These are phyloP conservation scores for Neonectria neomacrospora DNA, from an alignment of 2,329 filamentous ascomycete species.

Conservation along the genomic window DNA sequence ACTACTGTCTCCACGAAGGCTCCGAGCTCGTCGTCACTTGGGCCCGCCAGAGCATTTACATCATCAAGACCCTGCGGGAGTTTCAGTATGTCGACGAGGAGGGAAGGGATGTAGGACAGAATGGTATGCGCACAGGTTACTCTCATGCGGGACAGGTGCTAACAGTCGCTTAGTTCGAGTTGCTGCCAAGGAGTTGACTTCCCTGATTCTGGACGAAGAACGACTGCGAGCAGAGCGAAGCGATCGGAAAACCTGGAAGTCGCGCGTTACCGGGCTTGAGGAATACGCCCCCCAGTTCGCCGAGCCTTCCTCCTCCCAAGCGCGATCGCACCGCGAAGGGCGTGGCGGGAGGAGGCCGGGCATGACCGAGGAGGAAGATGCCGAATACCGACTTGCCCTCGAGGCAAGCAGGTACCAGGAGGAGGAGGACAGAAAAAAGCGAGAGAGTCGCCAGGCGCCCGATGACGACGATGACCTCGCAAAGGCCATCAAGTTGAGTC, in stretches of 20 bases:
- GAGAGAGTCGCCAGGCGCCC: constrained; percentile 68
- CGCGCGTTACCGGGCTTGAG: constrained; percentile 91
- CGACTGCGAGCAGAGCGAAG: constrained; percentile 88
- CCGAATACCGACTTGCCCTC: constrained; percentile 89
- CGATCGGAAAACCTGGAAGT: constrained; percentile 96
- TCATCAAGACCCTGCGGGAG: constrained; percentile 97
- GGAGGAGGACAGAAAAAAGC: constrained; percentile 85
- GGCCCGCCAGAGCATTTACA: constrained; percentile 97
- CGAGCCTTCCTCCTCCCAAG: constrained; percentile 53
- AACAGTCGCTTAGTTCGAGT: constrained; percentile 76
- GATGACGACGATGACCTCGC: constrained; percentile 87
- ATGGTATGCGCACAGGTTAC: constrained; percentile 70
- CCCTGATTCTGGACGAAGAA: constrained; percentile 93
- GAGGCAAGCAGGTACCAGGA: constrained; percentile 96
- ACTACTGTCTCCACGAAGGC: constrained; percentile 97
- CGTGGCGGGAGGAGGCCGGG: constrained; percentile 52
- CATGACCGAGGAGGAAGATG: constrained; percentile 81
- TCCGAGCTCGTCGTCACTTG: constrained; percentile 97
- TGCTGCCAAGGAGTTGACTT: constrained; percentile 94
- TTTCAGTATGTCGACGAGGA: constrained; percentile 98
- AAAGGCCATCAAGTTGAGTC: constrained; percentile 94
- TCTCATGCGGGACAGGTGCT: constrained; percentile 27
- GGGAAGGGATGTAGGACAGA: constrained; percentile 93
- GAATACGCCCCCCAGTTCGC: constrained; percentile 70
- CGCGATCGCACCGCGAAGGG: constrained; percentile 58